A percentile compares a stretch with the other conserved stretches of the same genome.
Conservation (phyloP, 352 stramenopile species). For the Pilasporangium apinafurcum region DNA sequence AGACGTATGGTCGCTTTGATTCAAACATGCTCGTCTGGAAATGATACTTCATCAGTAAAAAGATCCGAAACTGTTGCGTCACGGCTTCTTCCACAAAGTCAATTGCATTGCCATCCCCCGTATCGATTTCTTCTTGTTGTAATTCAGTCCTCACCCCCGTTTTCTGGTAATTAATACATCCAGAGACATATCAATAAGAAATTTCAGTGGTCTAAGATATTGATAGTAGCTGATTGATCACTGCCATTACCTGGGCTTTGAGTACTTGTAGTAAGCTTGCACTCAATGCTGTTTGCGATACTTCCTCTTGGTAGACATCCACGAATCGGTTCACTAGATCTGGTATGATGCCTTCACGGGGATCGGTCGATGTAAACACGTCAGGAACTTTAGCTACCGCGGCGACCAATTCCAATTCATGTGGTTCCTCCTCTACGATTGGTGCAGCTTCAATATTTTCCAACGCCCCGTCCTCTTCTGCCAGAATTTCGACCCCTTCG, state of each 20-base stretch:
- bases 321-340: conserved; percentile 43
- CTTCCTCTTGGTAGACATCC: conserved; percentile 38
- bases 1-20: conserved; percentile 46
- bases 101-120: conserved; percentile 18
- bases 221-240: not conserved
- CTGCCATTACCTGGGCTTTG: conserved; percentile 29
- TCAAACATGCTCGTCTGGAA: conserved; percentile 54
- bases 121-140: conserved; percentile 29
- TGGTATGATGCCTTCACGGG: conserved; percentile 16
- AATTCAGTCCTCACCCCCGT: conserved; percentile 28
- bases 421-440: not conserved
- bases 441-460: not conserved
- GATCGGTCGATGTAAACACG: conserved; percentile 11
- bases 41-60: conserved; percentile 48
- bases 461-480: not conserved
- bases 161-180: too few relatives aligned
- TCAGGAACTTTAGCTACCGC: not conserved
- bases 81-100: conserved; percentile 31
- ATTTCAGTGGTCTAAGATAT: not conserved
- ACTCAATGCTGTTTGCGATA: conserved; percentile 29
- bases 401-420: not conserved
- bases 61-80: conserved; percentile 37
- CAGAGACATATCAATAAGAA: not conserved
- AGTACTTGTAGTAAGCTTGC: conserved; percentile 38
- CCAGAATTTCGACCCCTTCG: not conserved